Evolutionary conservation across 2,329 filamentous ascomycete species (phyloP), one percentile per base, ranked within the genome.

Genomic region (Aureobasidium lini): DNA sequence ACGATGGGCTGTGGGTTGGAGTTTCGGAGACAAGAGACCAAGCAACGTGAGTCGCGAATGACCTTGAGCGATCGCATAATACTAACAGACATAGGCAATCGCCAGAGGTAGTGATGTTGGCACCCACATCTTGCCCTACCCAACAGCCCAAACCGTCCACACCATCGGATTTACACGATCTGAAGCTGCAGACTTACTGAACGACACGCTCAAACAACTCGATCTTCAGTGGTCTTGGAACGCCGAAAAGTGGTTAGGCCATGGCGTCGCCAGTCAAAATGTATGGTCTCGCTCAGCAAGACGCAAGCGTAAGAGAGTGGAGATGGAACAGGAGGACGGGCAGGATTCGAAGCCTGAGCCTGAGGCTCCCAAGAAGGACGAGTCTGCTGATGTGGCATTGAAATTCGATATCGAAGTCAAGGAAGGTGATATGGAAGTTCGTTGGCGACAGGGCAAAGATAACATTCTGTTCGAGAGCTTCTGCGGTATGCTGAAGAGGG

Each of bases 1-100:
- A 56, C 79, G 94, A 16, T 97, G 93, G 92, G 90, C 86, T 1
- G 74, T 97, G 2, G 94, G 82, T 0, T 99, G 94, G 94, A 95
- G 88, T 66, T 96, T 90, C 74, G 75, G 77, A 1, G 77, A 82
- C 54, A 76, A 83, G 68, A 79, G 92, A 47, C 90, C 92, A 2
- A 70, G 76, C 4, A 78, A 79, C 70, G 78, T 78, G 70, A 63
- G 69, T 42, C 11, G n/a, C 2, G 18, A 18, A 6, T 7, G n/a
- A 16, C 18, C 6, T 32, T 6, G 6, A 8, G 11, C 29, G 9
- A 4, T 28, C 8, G 6, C 44, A n/a, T n/a, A 3, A 15, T 29
- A 18, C 57, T 52, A 23, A 59, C 31, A 23, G 39, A 9, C 37
- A 29, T 23, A 29, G 18, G 60, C 66, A 61, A 64, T 73, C 7